These are phyloP conservation scores for Podospora fimiseda DNA, from an alignment of 495 filamentous ascomycete species.

Conservation along the genomic window DNA sequence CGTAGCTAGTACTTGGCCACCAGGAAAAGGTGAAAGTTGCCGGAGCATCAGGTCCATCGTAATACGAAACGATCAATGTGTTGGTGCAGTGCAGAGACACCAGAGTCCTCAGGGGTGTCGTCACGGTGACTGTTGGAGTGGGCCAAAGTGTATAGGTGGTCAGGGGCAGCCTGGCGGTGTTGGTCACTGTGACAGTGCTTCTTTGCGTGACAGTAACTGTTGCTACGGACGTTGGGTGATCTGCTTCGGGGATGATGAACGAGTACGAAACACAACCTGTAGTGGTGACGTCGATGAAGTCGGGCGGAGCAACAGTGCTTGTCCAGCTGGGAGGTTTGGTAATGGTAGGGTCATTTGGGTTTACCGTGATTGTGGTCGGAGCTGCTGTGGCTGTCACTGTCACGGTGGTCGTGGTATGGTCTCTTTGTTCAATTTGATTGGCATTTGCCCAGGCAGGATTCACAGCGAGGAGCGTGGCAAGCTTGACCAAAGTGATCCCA, in stretches of 20 bases:
- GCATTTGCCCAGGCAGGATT: neutral
- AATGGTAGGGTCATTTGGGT: constrained; percentile 1
- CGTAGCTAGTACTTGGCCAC: neutral
- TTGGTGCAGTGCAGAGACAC: constrained; percentile 5
- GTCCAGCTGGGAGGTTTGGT: constrained; percentile 4
- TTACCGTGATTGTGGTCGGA: neutral
- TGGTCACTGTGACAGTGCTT: constrained; percentile 2
- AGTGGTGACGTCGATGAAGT: constrained; percentile 2
- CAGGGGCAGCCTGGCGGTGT: neutral
- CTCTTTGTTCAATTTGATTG: neutral
- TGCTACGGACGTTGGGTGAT: neutral
- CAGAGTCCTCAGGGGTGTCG: neutral
- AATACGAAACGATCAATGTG: constrained; percentile 1
- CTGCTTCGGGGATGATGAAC: neutral
- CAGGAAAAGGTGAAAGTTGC: constrained; percentile 1
- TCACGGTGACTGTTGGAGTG: constrained; percentile 2
- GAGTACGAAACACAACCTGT: constrained; percentile 3
- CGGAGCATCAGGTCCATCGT: neutral
- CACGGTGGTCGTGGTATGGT: neutral
- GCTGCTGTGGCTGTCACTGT: neutral
- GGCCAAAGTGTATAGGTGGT: neutral
- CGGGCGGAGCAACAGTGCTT: constrained; percentile 2
- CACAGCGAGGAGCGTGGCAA: neutral
- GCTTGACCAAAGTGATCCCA: neutral
- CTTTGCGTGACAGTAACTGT: neutral